Base-by-base conservation (phyloP, 2,329 filamentous ascomycete species). In the Pseudopyricularia javanii region DNA sequence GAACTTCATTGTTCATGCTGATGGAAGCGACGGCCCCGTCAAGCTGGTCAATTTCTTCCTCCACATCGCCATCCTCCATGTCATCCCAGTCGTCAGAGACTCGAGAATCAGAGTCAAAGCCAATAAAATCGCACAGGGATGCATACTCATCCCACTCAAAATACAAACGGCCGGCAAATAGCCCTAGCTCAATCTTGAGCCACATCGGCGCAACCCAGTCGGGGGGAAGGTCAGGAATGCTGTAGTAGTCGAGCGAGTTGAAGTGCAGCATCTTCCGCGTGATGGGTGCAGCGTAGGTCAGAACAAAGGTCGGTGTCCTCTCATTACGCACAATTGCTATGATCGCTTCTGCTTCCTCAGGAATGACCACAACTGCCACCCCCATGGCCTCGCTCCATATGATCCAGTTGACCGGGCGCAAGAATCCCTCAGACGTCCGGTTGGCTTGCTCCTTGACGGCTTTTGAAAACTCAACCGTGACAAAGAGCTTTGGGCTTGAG, bases 131-230 rank as follows among this genome's bases (percentile, higher is more conserved):
- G 11, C 61, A 60, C 3, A 76, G 56, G 1, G 56, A 43, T 1
- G 52, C 32, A 45, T 73, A 71, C 50, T 83, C 78, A 0, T 64
- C 55, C 59, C 66, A 78, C 0, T 74, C 68, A 53, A 83, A 74
- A 58, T 86, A 85, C 0, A 86, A 67, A 0, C 81, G 69, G 0
- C 82, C 83, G 0, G 78, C 69, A 48, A 84, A 69, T 4, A 86
- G 68, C 0, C 82, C 82, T 0, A 86, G 59, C 57, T 86, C 78
- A 1, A 79, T 69, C 0, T 62, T 67, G 0, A 86, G 64, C 78
- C 78, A 83, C 0, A 54, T 17, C 0, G 82, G 80, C 0, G 74
- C 62, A 2, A 56, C 47, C 66, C 70, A 74, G 0, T 57, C 50
- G 0, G 34, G 1, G 0, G 74, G 70, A 0, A 81, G 62, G 0